Conservation (phyloP, 1,284 basidiomycete genomes). For the Boletus mariae region DNA sequence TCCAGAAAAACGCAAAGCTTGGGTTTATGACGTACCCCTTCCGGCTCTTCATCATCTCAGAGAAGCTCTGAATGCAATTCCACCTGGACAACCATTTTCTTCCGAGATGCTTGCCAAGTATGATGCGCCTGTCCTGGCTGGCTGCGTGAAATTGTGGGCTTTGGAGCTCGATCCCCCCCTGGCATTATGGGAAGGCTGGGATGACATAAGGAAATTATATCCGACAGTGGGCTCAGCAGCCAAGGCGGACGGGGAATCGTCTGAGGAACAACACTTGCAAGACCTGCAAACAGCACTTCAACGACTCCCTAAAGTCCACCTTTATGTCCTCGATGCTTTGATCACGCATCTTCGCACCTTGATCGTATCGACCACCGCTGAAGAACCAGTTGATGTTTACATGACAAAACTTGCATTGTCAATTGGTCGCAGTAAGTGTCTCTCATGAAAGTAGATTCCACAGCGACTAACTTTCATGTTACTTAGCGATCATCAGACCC, state of each 20-base stretch:
- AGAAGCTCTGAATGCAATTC: constrained; percentile 73
- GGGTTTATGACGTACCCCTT: constrained; percentile 92
- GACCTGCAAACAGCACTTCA: constrained; percentile 68
- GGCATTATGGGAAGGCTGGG: constrained; percentile 84
- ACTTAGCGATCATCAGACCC: constrained; percentile 75
- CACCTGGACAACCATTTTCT: constrained; percentile 61
- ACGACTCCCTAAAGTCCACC: constrained; percentile 75
- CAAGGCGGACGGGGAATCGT: constrained; percentile 48
- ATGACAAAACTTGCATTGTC: constrained; percentile 84
- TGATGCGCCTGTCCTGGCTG: constrained; percentile 83
- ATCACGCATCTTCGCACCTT: constrained; percentile 79
- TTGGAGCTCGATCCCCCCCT: constrained; percentile 84
- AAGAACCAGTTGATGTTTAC: constrained; percentile 74
- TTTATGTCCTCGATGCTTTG: constrained; percentile 79
- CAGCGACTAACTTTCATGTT: constrained; percentile 3
- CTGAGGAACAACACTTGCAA: constrained; percentile 58
- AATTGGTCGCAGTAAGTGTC: constrained; percentile 72
- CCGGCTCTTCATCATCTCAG: constrained; percentile 79
- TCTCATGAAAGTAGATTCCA: not conserved
- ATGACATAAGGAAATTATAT: constrained; percentile 82
- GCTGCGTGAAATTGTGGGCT: constrained; percentile 81
- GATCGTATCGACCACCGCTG: constrained; percentile 62
- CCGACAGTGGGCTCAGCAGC: constrained; percentile 64
- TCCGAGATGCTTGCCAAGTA: constrained; percentile 68
- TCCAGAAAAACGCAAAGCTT: constrained; percentile 81